phyloP scores from a whole-genome alignment of 2,329 filamentous ascomycete genomes.

The Ophiosphaerella korrae region DNA sequence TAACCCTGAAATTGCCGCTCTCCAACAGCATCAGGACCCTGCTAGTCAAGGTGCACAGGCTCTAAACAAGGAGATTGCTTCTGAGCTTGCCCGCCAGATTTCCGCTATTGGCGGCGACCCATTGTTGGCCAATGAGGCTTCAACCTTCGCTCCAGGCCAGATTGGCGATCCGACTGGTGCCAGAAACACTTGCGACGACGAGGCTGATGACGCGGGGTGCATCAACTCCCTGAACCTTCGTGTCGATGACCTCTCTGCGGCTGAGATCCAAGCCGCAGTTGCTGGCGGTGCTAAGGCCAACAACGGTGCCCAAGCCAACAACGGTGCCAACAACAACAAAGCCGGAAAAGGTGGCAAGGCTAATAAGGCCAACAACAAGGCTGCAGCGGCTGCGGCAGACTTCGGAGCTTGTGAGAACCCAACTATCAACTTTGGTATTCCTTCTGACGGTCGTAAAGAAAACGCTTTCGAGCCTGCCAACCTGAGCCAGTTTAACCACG shows the following conservation, averaged over 20 bases:
- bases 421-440: neutral
- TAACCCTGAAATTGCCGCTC: constrained; percentile 69
- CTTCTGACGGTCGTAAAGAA: neutral
- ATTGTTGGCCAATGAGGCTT: constrained; percentile 63
- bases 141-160: constrained; percentile 67
- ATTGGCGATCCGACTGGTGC: constrained; percentile 56
- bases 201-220: constrained; percentile 57
- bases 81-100: constrained; percentile 65
- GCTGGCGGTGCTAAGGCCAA: constrained; percentile 28
- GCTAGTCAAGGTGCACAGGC: constrained; percentile 62
- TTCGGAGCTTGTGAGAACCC: neutral
- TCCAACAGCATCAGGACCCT: constrained; percentile 71
- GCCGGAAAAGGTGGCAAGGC: too few species aligned
- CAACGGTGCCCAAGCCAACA: too few species aligned
- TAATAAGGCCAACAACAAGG: neutral
- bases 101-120: constrained; percentile 67
- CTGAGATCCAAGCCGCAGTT: constrained; percentile 58
- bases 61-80: constrained; percentile 65
- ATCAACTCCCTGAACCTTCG: constrained; percentile 60
- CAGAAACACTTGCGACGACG: constrained; percentile 61
- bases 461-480: constrained; percentile 51
- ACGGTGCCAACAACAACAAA: too few species aligned
- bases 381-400: neutral
- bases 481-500: constrained; percentile 56
- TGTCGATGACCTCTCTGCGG: constrained; percentile 59